Evolutionary conservation across 2,329 filamentous ascomycete species (phyloP).

Genomic region (Ceratocystis huliohia): DNA sequence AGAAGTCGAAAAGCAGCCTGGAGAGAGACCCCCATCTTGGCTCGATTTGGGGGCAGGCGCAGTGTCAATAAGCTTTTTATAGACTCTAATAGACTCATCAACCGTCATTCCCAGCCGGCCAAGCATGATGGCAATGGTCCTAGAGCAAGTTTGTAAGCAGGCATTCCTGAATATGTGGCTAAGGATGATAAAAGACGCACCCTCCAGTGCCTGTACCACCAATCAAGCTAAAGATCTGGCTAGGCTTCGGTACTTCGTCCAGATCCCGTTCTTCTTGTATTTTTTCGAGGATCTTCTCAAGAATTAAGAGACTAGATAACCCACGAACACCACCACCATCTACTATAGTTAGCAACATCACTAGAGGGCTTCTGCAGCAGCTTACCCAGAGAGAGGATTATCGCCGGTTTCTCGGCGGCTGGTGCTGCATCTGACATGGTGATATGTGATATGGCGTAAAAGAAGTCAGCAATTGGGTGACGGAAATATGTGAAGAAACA

Average conservation of each 20-base stretch:
- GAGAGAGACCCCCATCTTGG: not conserved
- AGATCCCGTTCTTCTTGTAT: constrained; percentile 11
- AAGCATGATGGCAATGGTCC: not conserved
- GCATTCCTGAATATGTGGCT: not conserved
- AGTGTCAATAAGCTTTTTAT: not conserved
- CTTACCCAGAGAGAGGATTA: too few relatives aligned
- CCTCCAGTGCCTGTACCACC: constrained; percentile 27
- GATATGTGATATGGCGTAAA: too few relatives aligned
- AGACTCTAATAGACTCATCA: not conserved
- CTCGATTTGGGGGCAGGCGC: not conserved
- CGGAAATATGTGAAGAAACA: too few relatives aligned
- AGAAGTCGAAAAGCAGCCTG: not conserved
- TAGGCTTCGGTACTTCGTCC: constrained; percentile 23
- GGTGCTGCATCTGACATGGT: too few relatives aligned
- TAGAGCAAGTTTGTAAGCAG: not conserved
- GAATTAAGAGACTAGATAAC: too few relatives aligned
- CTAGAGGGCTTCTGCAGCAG: too few relatives aligned
- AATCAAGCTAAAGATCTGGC: constrained; percentile 26
- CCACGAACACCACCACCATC: too few relatives aligned
- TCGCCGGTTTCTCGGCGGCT: too few relatives aligned
- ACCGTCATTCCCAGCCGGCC: not conserved
- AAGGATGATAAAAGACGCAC: constrained; percentile 14
- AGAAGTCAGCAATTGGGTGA: too few relatives aligned
- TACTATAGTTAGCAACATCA: too few relatives aligned
- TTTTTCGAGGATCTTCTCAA: too few relatives aligned